Evolutionary conservation across 2,329 filamentous ascomycete genomes (phyloP).

Genomic region (Fusarium metavorans): DNA sequence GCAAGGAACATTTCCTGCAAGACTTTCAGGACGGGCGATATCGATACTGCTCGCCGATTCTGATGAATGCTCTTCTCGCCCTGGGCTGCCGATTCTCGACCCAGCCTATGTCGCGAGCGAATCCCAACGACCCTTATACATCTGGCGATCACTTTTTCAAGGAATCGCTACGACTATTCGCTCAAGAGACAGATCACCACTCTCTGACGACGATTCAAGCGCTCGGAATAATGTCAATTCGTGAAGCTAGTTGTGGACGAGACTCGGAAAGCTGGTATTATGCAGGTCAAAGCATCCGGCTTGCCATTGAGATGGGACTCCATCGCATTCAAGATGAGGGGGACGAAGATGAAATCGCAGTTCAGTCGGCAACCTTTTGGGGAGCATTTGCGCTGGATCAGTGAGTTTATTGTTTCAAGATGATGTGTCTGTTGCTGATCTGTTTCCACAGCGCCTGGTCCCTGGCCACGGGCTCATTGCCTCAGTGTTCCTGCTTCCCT

Average conservation of each 20-base stretch:
- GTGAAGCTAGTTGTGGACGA: slow-evolving; percentile 78
- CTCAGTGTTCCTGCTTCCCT: slow-evolving; percentile 69
- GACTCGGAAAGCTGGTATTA: slow-evolving; percentile 81
- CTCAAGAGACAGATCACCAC: slow-evolving; percentile 69
- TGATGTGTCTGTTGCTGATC: slow-evolving; percentile 32
- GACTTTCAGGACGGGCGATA: slow-evolving; percentile 72
- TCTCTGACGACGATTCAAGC: slow-evolving; percentile 79
- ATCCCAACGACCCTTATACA: slow-evolving; percentile 70
- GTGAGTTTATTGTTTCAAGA: slow-evolving; percentile 55
- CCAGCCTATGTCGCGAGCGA: slow-evolving; percentile 71
- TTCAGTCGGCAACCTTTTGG: slow-evolving; percentile 71
- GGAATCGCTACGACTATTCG: slow-evolving; percentile 72
- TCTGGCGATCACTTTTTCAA: slow-evolving; percentile 82
- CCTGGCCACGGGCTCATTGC: slow-evolving; percentile 71
- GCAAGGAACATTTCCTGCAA: slow-evolving; percentile 76
- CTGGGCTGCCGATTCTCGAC: slow-evolving; percentile 77
- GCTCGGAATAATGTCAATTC: slow-evolving; percentile 79
- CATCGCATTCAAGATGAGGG: slow-evolving; percentile 65
- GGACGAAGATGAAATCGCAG: slow-evolving; percentile 68
- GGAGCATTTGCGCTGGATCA: slow-evolving; percentile 73
- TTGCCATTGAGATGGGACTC: slow-evolving; percentile 78
- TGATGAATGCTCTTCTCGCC: slow-evolving; percentile 75
- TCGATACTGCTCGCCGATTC: slow-evolving; percentile 75
- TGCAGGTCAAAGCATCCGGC: slow-evolving; percentile 77
- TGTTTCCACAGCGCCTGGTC: slow-evolving; percentile 68